phyloP scores from a whole-genome alignment of 1,139 yeast species.

The Zygotorulaspora mrakii region DNA sequence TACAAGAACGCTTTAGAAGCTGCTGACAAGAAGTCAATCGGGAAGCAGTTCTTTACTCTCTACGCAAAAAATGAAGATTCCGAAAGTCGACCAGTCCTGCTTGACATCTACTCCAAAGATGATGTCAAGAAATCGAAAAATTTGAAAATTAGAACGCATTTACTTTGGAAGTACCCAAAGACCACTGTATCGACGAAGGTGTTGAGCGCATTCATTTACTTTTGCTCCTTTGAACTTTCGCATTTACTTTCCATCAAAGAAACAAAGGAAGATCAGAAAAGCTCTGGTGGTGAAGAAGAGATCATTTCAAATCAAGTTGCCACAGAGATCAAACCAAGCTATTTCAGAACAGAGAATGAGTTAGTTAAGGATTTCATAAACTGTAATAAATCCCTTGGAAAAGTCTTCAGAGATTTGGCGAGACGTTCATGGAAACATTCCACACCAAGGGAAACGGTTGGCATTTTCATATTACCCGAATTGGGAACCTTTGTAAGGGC shows the following conservation, averaged over 20 bases:
- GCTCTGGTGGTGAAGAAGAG: constrained; percentile 20
- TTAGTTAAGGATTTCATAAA: constrained; percentile 36
- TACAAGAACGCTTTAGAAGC: constrained; percentile 68
- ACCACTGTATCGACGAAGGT: constrained; percentile 71
- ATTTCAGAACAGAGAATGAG: constrained; percentile 30
- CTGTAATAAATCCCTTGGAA: constrained; percentile 50
- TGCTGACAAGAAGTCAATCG: constrained; percentile 59
- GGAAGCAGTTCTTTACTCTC: constrained; percentile 53
- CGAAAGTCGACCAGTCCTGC: constrained; percentile 46
- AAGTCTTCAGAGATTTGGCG: constrained; percentile 79
- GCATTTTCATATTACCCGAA: constrained; percentile 60
- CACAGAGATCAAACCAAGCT: constrained; percentile 28
- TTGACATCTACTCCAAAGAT: constrained; percentile 65
- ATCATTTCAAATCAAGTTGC: constrained; percentile 18
- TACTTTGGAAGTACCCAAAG: constrained; percentile 85
- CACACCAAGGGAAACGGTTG: constrained; percentile 53
- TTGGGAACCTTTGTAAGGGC: constrained; percentile 69
- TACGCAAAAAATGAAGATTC: constrained; percentile 49
- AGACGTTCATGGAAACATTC: constrained; percentile 90
- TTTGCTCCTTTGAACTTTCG: constrained; percentile 59
- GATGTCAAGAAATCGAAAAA: constrained; percentile 67
- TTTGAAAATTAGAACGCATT: constrained; percentile 73
- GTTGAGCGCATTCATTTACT: constrained; percentile 73
- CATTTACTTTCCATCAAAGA: constrained; percentile 38
- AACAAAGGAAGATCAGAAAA: constrained; percentile 5